Base-by-base conservation (phyloP, 2,329 filamentous ascomycete genomes). In the Aspergillus sp. region DNA sequence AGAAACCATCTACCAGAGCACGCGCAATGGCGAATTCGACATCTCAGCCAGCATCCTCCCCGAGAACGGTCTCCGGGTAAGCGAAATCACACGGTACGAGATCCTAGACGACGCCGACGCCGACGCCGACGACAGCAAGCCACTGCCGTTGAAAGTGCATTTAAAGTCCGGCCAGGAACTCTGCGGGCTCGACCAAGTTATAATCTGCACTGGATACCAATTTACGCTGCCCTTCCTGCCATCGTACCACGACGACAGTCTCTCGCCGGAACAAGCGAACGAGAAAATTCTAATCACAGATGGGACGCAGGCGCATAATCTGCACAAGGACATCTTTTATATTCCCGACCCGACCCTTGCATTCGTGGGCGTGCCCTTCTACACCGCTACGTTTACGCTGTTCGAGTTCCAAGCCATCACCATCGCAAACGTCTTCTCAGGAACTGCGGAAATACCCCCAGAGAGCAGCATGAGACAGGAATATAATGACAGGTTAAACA, bases 281-380 rank as follows among this genome's bases (percentile, higher is more conserved):
- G 78, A 84, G 0, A 74, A 68, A 0, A 70, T 84, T 0, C 74
- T 91, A 0, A 82, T 90, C 4, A 89, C 78, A 0, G 85, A 89
- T 44, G 87, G 87, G 2, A 80, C 79, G 12, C 83, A 85, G 67
- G 75, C 80, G 4, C 87, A 90, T 64, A 89, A 90, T 62, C 74
- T 90, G 1, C 84, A 89, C 75, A 84, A 84, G 57, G 87, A 90
- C 66, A 85, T 90, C 13, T 90, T 88, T 67, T 90, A 89, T 70
- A 89, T 89, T 43, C 80, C 81, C 0, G 86, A 90, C 58, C 85
- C 87, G 0, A 83, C 84, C 0, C 74, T 90, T 0, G 75, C 79
- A 0, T 89, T 89, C 60, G 75, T 89, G 17, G 87, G 87, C 0
- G 82, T 87, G 0, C 86, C 85, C 0, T 89, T 85, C 64, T 83